These are phyloP conservation scores for Phytophthora macrochlamydospora DNA, from an alignment of 352 stramenopile species.

Conservation along the genomic window DNA sequence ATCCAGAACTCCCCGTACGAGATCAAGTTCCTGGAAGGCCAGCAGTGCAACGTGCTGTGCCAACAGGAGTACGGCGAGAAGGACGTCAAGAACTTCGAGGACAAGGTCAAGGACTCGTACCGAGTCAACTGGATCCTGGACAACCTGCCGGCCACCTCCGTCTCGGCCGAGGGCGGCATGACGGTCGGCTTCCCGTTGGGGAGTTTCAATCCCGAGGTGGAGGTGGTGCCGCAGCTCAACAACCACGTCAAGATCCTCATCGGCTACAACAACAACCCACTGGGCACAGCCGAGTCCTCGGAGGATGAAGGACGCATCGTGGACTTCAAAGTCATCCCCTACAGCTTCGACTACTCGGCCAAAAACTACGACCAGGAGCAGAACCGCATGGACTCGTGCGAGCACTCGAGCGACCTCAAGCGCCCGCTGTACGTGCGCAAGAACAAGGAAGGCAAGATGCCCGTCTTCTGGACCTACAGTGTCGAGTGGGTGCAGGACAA, in stretches of 20 bases:
- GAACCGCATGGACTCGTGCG: slow-evolving; percentile 80
- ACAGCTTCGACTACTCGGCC: slow-evolving; percentile 95
- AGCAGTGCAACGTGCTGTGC: slow-evolving; percentile 77
- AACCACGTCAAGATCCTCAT: slow-evolving; percentile 99
- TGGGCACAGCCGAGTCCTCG: slow-evolving; percentile 46
- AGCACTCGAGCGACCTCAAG: slow-evolving; percentile 69
- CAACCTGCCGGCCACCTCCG: slow-evolving; percentile 94
- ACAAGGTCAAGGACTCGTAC: slow-evolving; percentile 97
- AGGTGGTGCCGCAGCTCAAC: slow-evolving; percentile 93
- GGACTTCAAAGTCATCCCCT: slow-evolving; percentile 98
- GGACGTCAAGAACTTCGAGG: slow-evolving; percentile 90
- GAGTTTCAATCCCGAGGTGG: slow-evolving; percentile 90
- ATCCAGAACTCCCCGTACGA: slow-evolving; percentile 99
- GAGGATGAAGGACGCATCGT: slow-evolving; percentile 96
- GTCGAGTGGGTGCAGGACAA: slow-evolving; percentile 96
- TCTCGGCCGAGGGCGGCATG: slow-evolving; percentile 67
- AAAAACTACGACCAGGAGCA: slow-evolving; percentile 62
- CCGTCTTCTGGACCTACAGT: slow-evolving; percentile 97
- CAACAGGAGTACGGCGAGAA: slow-evolving; percentile 92
- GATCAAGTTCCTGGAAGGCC: slow-evolving; percentile 89
- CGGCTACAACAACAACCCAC: slow-evolving; percentile 94
- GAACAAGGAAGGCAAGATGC: slow-evolving; percentile 81
- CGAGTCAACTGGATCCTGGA: slow-evolving; percentile 99
- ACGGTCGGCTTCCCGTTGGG: slow-evolving; percentile 89
- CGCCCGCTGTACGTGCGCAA: slow-evolving; percentile 83